Base-by-base conservation (phyloP, 1,139 yeast genomes). In the Debaryomycetaceae sp. region DNA sequence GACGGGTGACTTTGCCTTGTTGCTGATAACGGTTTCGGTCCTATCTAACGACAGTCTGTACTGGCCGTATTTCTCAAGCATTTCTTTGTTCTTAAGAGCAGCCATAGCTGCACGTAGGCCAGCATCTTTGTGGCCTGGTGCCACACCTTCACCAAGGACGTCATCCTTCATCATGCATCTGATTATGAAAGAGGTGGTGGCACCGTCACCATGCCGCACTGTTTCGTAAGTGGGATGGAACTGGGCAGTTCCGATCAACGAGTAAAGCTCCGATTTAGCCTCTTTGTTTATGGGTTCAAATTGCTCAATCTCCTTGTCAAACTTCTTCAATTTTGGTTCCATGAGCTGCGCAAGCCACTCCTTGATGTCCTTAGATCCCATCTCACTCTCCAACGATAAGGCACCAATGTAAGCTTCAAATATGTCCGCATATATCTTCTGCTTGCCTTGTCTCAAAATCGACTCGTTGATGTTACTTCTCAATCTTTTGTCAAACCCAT, bases 331-430 rank as follows among this genome's bases (percentile, higher is more conserved):
- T 44, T 60, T 58, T 35, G 59, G 57, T 8, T 67, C 69, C 41
- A 82, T 76, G 31, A 89, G 66, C 42, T 70, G 63, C 5, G 64
- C 60, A 14, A 89, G 60, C 96, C 96, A 90, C 6, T 68, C 60
- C 46, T 76, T 71, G 5, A 87, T 80, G 24, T 66, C 71, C 1
- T 65, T 66, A 34, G 76, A 66, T 41, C 68, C 63, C 39, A 78
- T 75, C 4, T 73, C 68, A 45, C 72, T 66, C 51, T 87, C 95
- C 37, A 82, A 72, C 8, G 82, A 80, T 37, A 91, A 65, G 0
- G 95, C 98, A 5, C 96, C 98, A 36, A 91, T 75, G 57, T 90
- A 91, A 0, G 97, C 97, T 64, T 91, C 97, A 62, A 91, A 87
- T 0, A 86, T 77, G 66, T 87, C 95, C 0, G 95, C 91, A 55